Evolutionary conservation across 352 stramenopile species (phyloP), one percentile per base, ranked within the genome.

Genomic region (Globisporangium paroecandrum): DNA sequence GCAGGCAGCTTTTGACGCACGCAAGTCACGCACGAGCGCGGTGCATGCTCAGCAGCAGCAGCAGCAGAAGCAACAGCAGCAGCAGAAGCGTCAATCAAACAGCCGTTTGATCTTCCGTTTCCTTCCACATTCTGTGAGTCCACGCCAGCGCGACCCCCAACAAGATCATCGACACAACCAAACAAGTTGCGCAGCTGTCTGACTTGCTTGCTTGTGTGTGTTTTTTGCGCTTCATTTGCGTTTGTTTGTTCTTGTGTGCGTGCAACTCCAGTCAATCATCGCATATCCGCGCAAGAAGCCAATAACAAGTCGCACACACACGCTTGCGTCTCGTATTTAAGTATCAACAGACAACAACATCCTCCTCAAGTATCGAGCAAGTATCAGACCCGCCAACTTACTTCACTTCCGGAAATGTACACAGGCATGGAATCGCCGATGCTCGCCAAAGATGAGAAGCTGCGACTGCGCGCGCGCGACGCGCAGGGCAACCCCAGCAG

Each of bases 351-450:
- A 32, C 27, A 32, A 32, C 27, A 32, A 32, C 27, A 32, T 32
- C 27, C 27, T 32, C 27, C 27, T 32, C 38, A 38, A 29, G n/a
- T 55, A 20, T 62, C 20, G 24, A 49, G 29, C 18, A 46, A 58
- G 15, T 27, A 59, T n/a, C 29, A 43, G 24, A 18, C 25, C 36
- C 36, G 3, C 18, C 12, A 41, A 32, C 25, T 15, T 13, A n/a
- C 46, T 20, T 32, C 4, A 20, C 18, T 32, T 46, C 43, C 34
- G 29, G 38, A 46, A 27, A 73, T 69, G 62, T 69, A 72, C 63
- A 66, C 55, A 29, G 57, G 63, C 62, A 72, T 72, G 55, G 32
- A 67, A 59, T 71, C 66, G 59, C 66, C 66, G 59, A 49, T 22
- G n/a, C 41, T 18, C 22, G 20, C 36, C 4, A 65, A 63, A 27